Conservation (phyloP, 31 red algal species). For the Pterothamnion heteromorphum region DNA sequence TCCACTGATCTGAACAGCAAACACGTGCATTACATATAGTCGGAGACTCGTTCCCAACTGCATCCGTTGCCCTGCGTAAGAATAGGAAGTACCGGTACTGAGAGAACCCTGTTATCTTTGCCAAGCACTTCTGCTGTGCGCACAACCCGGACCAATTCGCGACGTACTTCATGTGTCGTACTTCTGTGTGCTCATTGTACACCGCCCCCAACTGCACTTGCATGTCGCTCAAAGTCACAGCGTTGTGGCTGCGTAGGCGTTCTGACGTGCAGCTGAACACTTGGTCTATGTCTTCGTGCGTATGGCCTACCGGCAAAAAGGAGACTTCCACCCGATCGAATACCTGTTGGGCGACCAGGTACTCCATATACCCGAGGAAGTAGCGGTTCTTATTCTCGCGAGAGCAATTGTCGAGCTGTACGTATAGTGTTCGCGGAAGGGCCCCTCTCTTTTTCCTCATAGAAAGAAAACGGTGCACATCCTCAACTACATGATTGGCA, state of each 20-base stretch:
- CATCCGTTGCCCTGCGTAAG: no score
- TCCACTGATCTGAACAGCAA: no score
- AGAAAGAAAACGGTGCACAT: neutral
- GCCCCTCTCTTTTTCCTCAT: neutral
- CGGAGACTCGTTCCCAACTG: no score
- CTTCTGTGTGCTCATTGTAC: neutral
- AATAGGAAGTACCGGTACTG: no score
- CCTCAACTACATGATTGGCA: constrained; percentile 4
- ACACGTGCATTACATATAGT: no score
- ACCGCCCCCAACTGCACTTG: neutral
- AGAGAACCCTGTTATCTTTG: no score
- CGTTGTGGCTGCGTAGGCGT: neutral
- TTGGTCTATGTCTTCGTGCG: constrained; percentile 38
- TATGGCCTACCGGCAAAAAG: constrained; percentile 34
- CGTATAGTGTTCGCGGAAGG: neutral
- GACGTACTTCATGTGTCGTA: neutral
- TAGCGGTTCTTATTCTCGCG: constrained; percentile 5
- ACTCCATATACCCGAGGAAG: neutral
- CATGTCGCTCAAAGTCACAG: neutral
- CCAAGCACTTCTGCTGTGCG: no score
- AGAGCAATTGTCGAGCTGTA: constrained; percentile 18
- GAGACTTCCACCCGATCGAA: neutral
- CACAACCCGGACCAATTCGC: no score
- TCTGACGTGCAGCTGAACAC: neutral
- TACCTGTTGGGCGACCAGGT: neutral